phyloP scores from a whole-genome alignment of 306 rosid species.

The Lagenaria siceraria region DNA sequence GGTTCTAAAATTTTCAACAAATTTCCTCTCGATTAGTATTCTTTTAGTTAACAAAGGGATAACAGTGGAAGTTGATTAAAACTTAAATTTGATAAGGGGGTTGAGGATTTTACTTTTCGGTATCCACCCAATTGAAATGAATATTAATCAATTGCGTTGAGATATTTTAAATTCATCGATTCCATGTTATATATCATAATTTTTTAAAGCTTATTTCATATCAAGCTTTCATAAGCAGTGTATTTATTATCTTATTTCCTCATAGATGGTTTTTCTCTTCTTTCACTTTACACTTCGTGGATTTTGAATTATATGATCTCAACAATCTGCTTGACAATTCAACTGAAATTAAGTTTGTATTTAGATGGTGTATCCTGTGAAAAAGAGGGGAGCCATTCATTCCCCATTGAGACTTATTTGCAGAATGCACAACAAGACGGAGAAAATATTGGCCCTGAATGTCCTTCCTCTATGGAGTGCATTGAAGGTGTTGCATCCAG shows the following conservation, averaged over 20 bases:
- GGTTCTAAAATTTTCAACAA: background rate
- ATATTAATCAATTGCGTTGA: background rate
- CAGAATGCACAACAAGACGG: slow-evolving; percentile 34
- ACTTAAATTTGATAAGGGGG: background rate
- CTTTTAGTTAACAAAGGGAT: background rate
- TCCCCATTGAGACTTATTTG: slow-evolving; percentile 33
- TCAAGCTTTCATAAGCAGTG: background rate
- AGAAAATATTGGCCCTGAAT: slow-evolving; percentile 37
- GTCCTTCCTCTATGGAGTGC: slow-evolving; percentile 34
- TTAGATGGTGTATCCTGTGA: slow-evolving; percentile 39
- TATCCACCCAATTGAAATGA: background rate
- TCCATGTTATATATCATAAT: background rate
- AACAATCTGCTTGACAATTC: background rate
- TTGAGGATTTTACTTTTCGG: background rate
- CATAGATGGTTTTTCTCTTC: background rate
- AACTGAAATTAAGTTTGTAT: slow-evolving; percentile 24
- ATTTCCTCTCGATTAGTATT: background rate
- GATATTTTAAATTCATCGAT: background rate
- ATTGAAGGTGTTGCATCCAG: slow-evolving; percentile 68
- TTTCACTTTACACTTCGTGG: background rate
- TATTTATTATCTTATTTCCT: background rate
- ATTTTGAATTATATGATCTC: background rate
- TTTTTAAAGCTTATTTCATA: background rate
- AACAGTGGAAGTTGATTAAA: background rate
- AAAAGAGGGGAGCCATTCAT: slow-evolving; percentile 37